Percentiles rank a stretch among this genome's conserved stretches.
Conservation (phyloP, 768 basidiomycete species). For the Tephrocybe sp. region DNA sequence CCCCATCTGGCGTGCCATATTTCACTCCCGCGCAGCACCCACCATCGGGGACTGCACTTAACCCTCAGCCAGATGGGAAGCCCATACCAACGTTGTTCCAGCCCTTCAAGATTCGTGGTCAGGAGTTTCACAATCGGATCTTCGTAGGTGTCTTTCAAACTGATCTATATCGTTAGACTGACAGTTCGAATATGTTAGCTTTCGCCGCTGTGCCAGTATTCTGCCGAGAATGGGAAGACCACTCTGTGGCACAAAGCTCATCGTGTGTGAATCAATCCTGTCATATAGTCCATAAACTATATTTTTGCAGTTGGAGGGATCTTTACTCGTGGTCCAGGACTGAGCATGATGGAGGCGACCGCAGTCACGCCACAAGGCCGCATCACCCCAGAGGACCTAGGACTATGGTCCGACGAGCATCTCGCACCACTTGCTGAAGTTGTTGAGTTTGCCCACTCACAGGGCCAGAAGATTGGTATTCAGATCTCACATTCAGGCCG, state of each 20-base stretch:
- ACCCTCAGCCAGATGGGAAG: slow-evolving; percentile 37
- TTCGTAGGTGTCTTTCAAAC: slow-evolving; percentile 35
- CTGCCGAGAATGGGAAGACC: slow-evolving; percentile 49
- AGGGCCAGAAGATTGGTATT: slow-evolving; percentile 67
- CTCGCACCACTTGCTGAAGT: slow-evolving; percentile 44
- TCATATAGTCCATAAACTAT: not conserved
- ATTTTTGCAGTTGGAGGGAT: slow-evolving; percentile 48
- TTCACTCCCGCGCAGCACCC: slow-evolving; percentile 47
- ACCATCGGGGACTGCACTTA: slow-evolving; percentile 41
- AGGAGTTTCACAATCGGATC: slow-evolving; percentile 55
- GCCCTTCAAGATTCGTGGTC: slow-evolving; percentile 53
- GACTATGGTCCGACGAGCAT: slow-evolving; percentile 66
- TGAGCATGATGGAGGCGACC: slow-evolving; percentile 66
- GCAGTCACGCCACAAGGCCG: slow-evolving; percentile 60
- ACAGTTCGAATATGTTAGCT: slow-evolving; percentile 38
- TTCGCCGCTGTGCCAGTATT: slow-evolving; percentile 64
- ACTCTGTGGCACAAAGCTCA: slow-evolving; percentile 62
- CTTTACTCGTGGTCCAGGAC: slow-evolving; percentile 51
- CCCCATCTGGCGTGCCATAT: slow-evolving; percentile 25
- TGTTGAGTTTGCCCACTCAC: slow-evolving; percentile 69
- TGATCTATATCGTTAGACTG: not conserved
- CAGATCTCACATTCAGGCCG: slow-evolving; percentile 81
- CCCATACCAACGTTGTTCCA: slow-evolving; percentile 44
- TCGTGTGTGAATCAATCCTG: slow-evolving; percentile 41
- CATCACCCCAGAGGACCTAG: slow-evolving; percentile 66